Conservation (phyloP, 495 filamentous ascomycete species). For the Letharia columbiana region DNA sequence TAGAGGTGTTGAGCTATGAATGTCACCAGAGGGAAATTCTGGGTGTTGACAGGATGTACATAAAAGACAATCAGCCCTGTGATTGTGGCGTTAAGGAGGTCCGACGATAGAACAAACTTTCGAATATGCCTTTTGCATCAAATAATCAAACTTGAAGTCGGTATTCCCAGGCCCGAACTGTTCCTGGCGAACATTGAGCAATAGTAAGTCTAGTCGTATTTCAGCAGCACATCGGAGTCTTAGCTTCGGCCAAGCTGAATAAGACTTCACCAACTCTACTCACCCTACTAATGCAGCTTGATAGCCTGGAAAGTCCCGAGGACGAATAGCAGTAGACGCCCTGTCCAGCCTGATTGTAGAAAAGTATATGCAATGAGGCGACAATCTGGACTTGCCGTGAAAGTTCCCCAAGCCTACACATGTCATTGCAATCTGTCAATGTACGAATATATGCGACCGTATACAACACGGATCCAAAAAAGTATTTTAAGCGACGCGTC, state of each 20-base stretch:
- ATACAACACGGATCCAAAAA: not conserved
- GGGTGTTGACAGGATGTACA: constrained; percentile 4
- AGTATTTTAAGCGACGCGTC: not conserved
- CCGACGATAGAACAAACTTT: too few relatives aligned
- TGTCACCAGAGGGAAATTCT: not conserved
- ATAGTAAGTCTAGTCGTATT: not conserved
- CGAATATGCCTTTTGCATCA: not conserved
- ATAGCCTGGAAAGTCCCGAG: not conserved
- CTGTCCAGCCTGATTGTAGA: not conserved
- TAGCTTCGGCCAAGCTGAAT: not conserved
- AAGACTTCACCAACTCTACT: not conserved
- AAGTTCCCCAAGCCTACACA: not conserved
- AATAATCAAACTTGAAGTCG: not conserved
- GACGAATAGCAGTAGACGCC: not conserved
- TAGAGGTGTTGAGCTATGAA: constrained; percentile 7
- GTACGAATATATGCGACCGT: not conserved
- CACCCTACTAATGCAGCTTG: not conserved
- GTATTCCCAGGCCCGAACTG: not conserved
- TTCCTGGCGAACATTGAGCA: not conserved
- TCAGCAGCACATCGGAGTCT: not conserved
- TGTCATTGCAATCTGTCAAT: not conserved
- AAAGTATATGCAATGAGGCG: not conserved
- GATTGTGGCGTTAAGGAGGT: not conserved
- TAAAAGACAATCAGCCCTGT: constrained; percentile 2
- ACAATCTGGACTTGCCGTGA: not conserved